Evolutionary conservation across 2,329 filamentous ascomycete genomes (phyloP).

Genomic region (Periglandula ipomoeae): DNA sequence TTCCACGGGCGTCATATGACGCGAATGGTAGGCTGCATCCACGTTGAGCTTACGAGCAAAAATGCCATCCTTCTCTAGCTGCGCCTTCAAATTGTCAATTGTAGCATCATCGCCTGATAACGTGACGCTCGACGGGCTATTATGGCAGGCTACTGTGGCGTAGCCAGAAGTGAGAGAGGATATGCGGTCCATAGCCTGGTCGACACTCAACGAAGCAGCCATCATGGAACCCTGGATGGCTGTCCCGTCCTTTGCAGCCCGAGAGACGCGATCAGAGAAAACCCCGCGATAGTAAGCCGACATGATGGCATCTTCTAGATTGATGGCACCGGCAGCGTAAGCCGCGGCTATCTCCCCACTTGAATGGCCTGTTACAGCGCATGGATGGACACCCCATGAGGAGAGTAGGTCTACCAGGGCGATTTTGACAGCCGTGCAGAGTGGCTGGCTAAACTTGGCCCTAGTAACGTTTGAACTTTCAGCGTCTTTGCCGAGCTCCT

Average conservation of each 20-base stretch:
- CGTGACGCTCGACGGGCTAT: slow-evolving; percentile 42
- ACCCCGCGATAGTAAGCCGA: slow-evolving; percentile 41
- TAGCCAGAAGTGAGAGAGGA: slow-evolving; percentile 16
- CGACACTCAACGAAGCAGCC: slow-evolving; percentile 41
- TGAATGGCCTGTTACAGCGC: slow-evolving; percentile 34
- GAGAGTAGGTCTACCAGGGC: slow-evolving; percentile 34
- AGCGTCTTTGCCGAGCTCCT: slow-evolving; percentile 27
- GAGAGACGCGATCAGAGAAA: neutral
- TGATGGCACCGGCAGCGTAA: slow-evolving; percentile 33
- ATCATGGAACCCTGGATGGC: slow-evolving; percentile 43
- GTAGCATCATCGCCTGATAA: slow-evolving; percentile 38
- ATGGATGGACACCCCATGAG: slow-evolving; percentile 31
- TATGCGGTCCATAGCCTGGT: slow-evolving; percentile 20
- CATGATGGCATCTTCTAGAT: slow-evolving; percentile 34
- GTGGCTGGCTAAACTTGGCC: slow-evolving; percentile 34
- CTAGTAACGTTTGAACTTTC: slow-evolving; percentile 23
- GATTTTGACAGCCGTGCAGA: slow-evolving; percentile 38
- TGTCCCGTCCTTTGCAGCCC: too few species aligned
- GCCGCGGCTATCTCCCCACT: slow-evolving; percentile 40
- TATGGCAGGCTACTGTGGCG: slow-evolving; percentile 43
- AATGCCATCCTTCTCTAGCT: slow-evolving; percentile 29
- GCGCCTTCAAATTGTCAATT: slow-evolving; percentile 30
- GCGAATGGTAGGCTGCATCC: slow-evolving; percentile 44
- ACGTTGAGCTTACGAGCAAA: slow-evolving; percentile 41
- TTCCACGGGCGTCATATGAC: slow-evolving; percentile 42